phyloP scores from a whole-genome alignment of 257 asterid genomes.

The Gentiana dahurica region DNA sequence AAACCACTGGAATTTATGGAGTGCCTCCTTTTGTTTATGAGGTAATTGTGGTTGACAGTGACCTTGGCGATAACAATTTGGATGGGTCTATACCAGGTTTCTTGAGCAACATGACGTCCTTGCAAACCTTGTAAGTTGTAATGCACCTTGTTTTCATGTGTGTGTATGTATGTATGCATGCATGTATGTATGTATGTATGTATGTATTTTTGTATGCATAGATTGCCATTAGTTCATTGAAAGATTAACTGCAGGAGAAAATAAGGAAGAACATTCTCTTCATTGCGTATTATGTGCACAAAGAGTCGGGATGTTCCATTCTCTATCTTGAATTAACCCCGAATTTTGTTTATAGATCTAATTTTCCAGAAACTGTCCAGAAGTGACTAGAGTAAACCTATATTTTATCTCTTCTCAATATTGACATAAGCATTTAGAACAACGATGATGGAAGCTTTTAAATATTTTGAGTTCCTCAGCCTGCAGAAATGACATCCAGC shows the following conservation, averaged over 20 bases:
- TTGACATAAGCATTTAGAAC: too few relatives aligned
- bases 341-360: background rate
- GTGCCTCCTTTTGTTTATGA: background rate
- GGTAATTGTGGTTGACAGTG: background rate
- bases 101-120: background rate
- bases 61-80: background rate
- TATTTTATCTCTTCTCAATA: too few relatives aligned
- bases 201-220: background rate
- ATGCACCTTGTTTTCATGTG: background rate
- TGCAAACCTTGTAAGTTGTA: slow-evolving; percentile 5
- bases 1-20: background rate
- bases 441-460: too few relatives aligned
- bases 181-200: too few relatives aligned
- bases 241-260: background rate
- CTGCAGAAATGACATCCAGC: too few relatives aligned
- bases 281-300: background rate
- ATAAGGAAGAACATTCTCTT: too few relatives aligned
- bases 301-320: background rate
- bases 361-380: background rate
- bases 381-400: too few relatives aligned
- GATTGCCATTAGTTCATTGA: background rate
- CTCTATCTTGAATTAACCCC: background rate
- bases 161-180: background rate
- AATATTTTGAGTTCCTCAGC: too few relatives aligned
- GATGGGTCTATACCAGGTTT: slow-evolving; percentile 4